Conservation (phyloP, 371 early-diverging fungal species). For the Mortierella polycephala region DNA sequence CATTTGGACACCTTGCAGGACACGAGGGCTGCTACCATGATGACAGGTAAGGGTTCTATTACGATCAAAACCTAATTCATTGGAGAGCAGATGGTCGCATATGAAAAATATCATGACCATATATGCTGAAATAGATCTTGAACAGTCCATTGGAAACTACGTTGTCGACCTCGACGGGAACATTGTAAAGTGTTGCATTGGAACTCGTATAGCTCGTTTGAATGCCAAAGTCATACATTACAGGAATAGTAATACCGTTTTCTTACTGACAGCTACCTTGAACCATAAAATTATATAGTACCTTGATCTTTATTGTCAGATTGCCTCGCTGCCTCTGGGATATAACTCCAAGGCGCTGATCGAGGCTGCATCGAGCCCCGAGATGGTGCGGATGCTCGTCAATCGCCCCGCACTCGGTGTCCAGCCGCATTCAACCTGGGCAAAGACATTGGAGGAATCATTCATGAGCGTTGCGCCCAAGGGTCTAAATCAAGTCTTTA, state of each 20-base stretch:
- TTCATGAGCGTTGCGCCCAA: constrained; percentile 77
- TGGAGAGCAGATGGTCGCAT: not conserved
- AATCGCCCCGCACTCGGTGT: constrained; percentile 77
- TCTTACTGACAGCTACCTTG: not conserved
- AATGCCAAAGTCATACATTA: too few relatives aligned
- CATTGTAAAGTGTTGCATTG: constrained; percentile 32
- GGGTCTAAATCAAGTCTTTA: constrained; percentile 80
- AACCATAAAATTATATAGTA: constrained; percentile 20
- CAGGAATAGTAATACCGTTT: not conserved
- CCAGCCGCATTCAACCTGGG: constrained; percentile 74
- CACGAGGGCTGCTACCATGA: constrained; percentile 49
- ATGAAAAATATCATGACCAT: not conserved
- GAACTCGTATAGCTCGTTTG: not conserved
- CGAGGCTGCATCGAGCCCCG: constrained; percentile 60
- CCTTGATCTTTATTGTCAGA: constrained; percentile 80
- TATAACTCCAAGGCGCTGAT: constrained; percentile 79
- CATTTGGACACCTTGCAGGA: constrained; percentile 45
- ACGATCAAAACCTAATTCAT: too few relatives aligned
- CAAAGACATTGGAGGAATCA: constrained; percentile 67
- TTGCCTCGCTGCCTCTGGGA: constrained; percentile 82
- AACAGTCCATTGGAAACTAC: constrained; percentile 78
- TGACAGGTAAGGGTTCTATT: constrained; percentile 29
- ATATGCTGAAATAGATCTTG: constrained; percentile 60
- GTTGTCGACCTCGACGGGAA: constrained; percentile 83
- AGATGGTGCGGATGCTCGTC: constrained; percentile 53